These are phyloP conservation scores for Musa acuminata DNA, from an alignment of 176 grass and related monocot genomes.

Conservation along the genomic window DNA sequence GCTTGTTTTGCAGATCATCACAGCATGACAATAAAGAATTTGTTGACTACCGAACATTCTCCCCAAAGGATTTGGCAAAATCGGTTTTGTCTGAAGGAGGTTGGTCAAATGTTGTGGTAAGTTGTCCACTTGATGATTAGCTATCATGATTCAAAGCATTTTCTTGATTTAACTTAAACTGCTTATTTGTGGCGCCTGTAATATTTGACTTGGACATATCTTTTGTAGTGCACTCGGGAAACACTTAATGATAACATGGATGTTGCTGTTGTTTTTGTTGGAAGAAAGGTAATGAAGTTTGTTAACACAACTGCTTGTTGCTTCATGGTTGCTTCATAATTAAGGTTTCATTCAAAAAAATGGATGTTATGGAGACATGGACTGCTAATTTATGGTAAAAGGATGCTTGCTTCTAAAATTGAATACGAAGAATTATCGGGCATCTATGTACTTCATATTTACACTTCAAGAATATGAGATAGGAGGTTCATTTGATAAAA, in stretches of 20 bases:
- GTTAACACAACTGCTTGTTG: background rate
- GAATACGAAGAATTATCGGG: too few species aligned
- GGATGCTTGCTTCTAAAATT: too few species aligned
- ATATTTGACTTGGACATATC: background rate
- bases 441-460: too few species aligned
- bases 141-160: constrained; percentile 14
- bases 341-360: background rate
- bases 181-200: background rate
- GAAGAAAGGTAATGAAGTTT: constrained; percentile 45
- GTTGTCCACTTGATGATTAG: constrained; percentile 13
- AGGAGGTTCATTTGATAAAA: too few species aligned
- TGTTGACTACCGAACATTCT: constrained; percentile 64
- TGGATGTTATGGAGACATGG: background rate
- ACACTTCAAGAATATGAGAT: too few species aligned
- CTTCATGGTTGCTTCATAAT: too few species aligned
- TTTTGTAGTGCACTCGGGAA: constrained; percentile 51
- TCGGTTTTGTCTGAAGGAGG: constrained; percentile 78
- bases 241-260: constrained; percentile 38
- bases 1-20: constrained; percentile 34
- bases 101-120: constrained; percentile 82
- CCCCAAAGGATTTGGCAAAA: constrained; percentile 53
- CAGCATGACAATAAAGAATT: constrained; percentile 43
- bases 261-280: constrained; percentile 76
- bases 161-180: background rate
- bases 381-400: too few species aligned